Conservation (phyloP, 1,284 basidiomycete species). For the Tilletia caries region DNA sequence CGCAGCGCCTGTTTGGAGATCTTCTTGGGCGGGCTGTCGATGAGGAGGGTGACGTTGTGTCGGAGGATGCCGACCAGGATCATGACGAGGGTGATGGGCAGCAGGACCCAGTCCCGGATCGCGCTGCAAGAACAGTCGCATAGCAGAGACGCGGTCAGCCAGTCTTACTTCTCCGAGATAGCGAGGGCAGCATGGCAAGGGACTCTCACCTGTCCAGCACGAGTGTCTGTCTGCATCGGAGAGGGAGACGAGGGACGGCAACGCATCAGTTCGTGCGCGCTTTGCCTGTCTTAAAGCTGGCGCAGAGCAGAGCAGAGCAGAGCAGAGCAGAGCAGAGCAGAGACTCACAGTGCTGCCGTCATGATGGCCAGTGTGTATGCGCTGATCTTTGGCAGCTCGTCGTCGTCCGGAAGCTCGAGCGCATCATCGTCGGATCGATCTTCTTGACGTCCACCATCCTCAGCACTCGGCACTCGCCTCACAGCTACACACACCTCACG, state of each 20-base stretch:
- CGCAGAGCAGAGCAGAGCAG: too few species aligned
- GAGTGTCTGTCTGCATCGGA: slow-evolving; percentile 30
- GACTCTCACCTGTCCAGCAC: slow-evolving; percentile 33
- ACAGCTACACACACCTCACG: slow-evolving; percentile 21
- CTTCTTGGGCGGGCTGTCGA: slow-evolving; percentile 81
- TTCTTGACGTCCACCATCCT: slow-evolving; percentile 7
- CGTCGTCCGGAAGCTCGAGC: too few species aligned
- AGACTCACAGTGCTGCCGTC: slow-evolving; percentile 7
- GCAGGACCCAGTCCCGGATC: slow-evolving; percentile 66
- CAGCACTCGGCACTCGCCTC: background rate
- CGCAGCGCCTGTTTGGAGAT: slow-evolving; percentile 72
- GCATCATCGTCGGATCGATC: background rate
- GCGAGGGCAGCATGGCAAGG: background rate
- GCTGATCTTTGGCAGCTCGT: too few species aligned
- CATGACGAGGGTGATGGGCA: slow-evolving; percentile 98
- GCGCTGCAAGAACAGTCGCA: slow-evolving; percentile 22
- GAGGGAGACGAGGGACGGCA: too few species aligned
- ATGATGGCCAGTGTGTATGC: background rate
- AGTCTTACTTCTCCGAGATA: background rate
- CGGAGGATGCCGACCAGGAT: slow-evolving; percentile 89
- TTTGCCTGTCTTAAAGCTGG: too few species aligned
- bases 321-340: too few species aligned
- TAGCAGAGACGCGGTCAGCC: background rate
- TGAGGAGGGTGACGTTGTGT: slow-evolving; percentile 84
- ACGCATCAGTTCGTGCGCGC: too few species aligned